Evolutionary conservation across 768 basidiomycete genomes (phyloP).

Genomic region (Pulveroboletus sp.): DNA sequence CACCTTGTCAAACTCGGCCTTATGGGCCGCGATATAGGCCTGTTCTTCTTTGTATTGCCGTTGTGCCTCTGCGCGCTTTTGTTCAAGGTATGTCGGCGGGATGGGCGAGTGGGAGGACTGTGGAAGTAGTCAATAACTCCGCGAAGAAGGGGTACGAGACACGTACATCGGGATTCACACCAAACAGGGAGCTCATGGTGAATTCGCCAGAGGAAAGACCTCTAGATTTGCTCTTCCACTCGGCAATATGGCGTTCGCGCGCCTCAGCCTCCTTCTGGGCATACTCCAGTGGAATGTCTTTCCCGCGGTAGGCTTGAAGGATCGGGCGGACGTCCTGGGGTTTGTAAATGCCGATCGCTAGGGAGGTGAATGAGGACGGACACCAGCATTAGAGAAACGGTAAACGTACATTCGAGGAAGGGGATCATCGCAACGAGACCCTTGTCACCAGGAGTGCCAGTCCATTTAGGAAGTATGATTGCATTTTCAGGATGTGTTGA

Average conservation of each 20-base stretch:
- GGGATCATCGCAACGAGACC: slow-evolving; percentile 92
- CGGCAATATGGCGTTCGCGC: slow-evolving; percentile 71
- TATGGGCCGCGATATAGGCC: slow-evolving; percentile 47
- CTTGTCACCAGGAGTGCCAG: slow-evolving; percentile 66
- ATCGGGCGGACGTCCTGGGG: slow-evolving; percentile 85
- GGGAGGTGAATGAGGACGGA: background rate
- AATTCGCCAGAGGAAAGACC: slow-evolving; percentile 37
- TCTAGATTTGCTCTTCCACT: slow-evolving; percentile 60
- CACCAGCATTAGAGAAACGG: background rate
- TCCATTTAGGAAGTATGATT: slow-evolving; percentile 81
- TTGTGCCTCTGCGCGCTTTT: slow-evolving; percentile 49
- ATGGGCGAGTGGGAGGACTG: slow-evolving; percentile 29
- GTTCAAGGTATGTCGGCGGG: slow-evolving; percentile 49
- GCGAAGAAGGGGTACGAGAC: background rate
- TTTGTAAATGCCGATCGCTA: slow-evolving; percentile 91
- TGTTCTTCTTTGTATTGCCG: slow-evolving; percentile 48
- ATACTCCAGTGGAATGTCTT: slow-evolving; percentile 86
- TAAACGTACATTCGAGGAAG: slow-evolving; percentile 82
- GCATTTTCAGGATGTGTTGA: slow-evolving; percentile 85
- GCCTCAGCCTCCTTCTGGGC: slow-evolving; percentile 82
- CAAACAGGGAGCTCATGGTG: slow-evolving; percentile 44
- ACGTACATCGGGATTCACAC: slow-evolving; percentile 30
- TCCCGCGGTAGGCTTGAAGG: slow-evolving; percentile 76
- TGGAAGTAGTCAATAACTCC: background rate
- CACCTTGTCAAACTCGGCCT: slow-evolving; percentile 43